These are phyloP conservation scores for Hawksworthiomyces lignivorus DNA, from an alignment of 2,329 filamentous ascomycete genomes.

Conservation along the genomic window DNA sequence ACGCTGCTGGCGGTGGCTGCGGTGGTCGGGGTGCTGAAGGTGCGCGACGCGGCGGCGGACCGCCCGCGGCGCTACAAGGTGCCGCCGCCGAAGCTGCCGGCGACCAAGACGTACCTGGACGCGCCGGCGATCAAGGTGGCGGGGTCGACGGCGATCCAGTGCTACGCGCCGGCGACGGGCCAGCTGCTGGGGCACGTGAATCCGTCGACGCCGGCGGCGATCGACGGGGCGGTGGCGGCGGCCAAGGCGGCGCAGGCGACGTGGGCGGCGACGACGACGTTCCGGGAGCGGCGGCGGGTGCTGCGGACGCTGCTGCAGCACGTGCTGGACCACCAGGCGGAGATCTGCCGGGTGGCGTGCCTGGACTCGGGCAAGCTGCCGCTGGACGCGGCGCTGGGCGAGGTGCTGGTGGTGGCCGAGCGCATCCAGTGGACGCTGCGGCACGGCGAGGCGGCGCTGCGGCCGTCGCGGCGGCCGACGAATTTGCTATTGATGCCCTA, in stretches of 20 bases:
- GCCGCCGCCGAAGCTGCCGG: slow-evolving; percentile 52
- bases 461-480: slow-evolving; percentile 66
- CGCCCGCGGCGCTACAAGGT: slow-evolving; percentile 52
- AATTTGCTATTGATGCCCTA: slow-evolving; percentile 84
- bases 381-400: slow-evolving; percentile 86
- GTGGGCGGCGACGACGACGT: slow-evolving; percentile 72
- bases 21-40: slow-evolving; percentile 17
- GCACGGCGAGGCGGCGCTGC: slow-evolving; percentile 77
- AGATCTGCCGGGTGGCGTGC: slow-evolving; percentile 77
- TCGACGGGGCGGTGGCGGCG: slow-evolving; percentile 70
- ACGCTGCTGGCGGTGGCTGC: slow-evolving; percentile 2
- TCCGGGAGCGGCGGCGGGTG: slow-evolving; percentile 69
- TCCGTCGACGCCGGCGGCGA: slow-evolving; percentile 65
- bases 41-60: slow-evolving; percentile 20
- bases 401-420: slow-evolving; percentile 89
- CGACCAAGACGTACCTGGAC: slow-evolving; percentile 36
- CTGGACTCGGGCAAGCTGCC: slow-evolving; percentile 95
- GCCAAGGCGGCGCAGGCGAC: slow-evolving; percentile 65
- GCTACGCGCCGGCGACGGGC: slow-evolving; percentile 85
- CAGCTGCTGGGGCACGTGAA: slow-evolving; percentile 71
- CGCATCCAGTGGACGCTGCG: slow-evolving; percentile 91
- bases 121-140: slow-evolving; percentile 33
- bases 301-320: slow-evolving; percentile 74
- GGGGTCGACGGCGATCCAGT: slow-evolving; percentile 64
- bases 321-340: slow-evolving; percentile 80